These are phyloP conservation scores for Gossypium herbaceum DNA, from an alignment of 345 rosid genomes.

Conservation along the genomic window DNA sequence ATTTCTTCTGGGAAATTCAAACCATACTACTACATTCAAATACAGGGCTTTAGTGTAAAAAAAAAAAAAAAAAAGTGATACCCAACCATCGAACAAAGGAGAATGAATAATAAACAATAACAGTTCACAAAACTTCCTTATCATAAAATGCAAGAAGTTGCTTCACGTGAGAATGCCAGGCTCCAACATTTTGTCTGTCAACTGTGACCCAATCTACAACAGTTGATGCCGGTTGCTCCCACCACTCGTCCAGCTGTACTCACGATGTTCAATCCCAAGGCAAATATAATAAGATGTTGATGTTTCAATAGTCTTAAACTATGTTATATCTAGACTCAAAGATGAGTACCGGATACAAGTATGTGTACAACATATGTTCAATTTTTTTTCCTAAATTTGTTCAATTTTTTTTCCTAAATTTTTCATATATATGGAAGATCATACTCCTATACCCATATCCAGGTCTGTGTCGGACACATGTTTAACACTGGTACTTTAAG, in stretches of 20 bases:
- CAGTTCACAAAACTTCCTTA: conserved; percentile 42
- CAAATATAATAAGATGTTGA: neutral
- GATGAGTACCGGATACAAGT: neutral
- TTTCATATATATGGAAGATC: neutral
- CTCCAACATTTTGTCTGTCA: conserved; percentile 76
- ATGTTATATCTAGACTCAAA: neutral
- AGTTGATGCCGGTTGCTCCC: conserved; percentile 95
- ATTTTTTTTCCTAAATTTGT: neutral
- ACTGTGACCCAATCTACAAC: conserved; percentile 86
- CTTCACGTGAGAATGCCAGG: conserved; percentile 91
- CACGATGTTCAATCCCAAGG: conserved; percentile 4
- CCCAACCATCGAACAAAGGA: neutral
- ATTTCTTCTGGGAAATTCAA: neutral
- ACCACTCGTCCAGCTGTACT: conserved; percentile 85
- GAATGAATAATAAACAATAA: no score
- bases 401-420: neutral
- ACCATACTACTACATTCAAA: neutral
- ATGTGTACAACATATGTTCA: neutral
- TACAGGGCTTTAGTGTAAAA: neutral
- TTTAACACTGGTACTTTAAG: neutral
- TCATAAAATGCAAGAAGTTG: conserved; percentile 84
- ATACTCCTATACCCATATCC: neutral
- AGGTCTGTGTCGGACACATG: neutral
- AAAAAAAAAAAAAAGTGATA: neutral
- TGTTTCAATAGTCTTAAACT: neutral